phyloP scores from a whole-genome alignment of 352 stramenopile species.

The Phytopythium kandeliae region DNA sequence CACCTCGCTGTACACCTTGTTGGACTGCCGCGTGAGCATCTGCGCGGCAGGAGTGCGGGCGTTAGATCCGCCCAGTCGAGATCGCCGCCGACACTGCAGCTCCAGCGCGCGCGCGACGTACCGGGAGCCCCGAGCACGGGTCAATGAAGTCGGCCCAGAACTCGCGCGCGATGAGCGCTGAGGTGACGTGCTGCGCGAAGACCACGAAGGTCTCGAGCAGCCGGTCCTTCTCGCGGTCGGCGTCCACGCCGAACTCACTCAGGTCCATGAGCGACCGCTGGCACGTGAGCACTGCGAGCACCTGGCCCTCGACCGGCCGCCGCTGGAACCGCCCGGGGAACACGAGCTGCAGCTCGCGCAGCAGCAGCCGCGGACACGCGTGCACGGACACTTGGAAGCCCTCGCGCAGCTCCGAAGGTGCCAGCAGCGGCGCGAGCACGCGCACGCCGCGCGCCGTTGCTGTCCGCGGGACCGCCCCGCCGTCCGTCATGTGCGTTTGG shows the following conservation, averaged over 20 bases:
- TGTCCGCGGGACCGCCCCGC: neutral
- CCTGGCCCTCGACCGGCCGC: slow-evolving; percentile 21
- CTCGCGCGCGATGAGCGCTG: slow-evolving; percentile 61
- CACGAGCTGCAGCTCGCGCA: slow-evolving; percentile 78
- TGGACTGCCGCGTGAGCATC: slow-evolving; percentile 91
- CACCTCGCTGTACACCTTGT: slow-evolving; percentile 96
- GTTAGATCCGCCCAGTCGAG: neutral
- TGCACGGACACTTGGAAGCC: slow-evolving; percentile 83
- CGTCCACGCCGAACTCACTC: slow-evolving; percentile 91
- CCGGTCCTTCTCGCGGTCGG: slow-evolving; percentile 94
- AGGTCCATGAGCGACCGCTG: slow-evolving; percentile 93
- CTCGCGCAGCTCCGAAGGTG: slow-evolving; percentile 45
- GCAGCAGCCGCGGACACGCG: slow-evolving; percentile 54
- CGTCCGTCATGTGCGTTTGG: neutral
- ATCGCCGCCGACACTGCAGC: too few relatives aligned
- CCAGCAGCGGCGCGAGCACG: slow-evolving; percentile 35
- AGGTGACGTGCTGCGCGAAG: slow-evolving; percentile 87
- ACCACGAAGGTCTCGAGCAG: slow-evolving; percentile 94
- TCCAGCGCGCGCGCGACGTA: slow-evolving; percentile 18
- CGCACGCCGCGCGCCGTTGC: slow-evolving; percentile 11
- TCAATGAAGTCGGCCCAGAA: slow-evolving; percentile 98
- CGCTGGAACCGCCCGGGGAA: slow-evolving; percentile 55
- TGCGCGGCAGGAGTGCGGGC: slow-evolving; percentile 8
- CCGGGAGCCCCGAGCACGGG: slow-evolving; percentile 94
- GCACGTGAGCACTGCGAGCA: slow-evolving; percentile 92